A percentile compares a stretch with the other conserved stretches of the same genome.
Evolutionary conservation across 164 flowering plant genomes (phyloP).

Genomic region (Sedum album): DNA sequence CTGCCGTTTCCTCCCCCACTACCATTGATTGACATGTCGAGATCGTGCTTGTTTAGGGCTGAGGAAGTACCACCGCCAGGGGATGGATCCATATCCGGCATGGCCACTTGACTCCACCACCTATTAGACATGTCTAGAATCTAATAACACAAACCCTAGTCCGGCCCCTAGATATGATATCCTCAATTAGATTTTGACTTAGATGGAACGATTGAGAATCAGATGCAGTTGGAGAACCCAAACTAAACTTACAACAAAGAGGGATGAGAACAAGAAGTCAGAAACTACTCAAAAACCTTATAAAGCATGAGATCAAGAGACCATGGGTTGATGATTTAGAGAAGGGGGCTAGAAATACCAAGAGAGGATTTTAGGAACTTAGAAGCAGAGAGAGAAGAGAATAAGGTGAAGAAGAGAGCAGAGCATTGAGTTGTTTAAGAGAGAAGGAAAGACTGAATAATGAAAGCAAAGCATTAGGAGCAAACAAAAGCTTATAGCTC

Average conservation of each 20-base stretch:
- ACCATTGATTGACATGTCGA: conserved; percentile 10
- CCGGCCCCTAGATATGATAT: not conserved
- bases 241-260: not conserved
- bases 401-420: too few species aligned
- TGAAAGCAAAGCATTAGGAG: too few species aligned
- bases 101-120: conserved; percentile 12
- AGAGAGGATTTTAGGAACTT: too few species aligned
- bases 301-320: not conserved
- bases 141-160: not conserved
- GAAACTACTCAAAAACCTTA: too few species aligned
- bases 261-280: not conserved
- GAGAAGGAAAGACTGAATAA: too few species aligned
- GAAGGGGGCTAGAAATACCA: too few species aligned
- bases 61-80: not conserved
- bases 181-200: not conserved
- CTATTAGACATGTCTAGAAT: conserved; percentile 11
- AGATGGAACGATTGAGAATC: not conserved
- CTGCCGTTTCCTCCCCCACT: conserved; percentile 10
- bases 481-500: too few species aligned
- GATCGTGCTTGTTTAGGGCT: conserved; percentile 10
- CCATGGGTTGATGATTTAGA: not conserved
- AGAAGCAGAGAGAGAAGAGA: too few species aligned
- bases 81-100: conserved; percentile 10
- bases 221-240: not conserved
- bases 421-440: too few species aligned